Evolutionary conservation across 129 eudicot genomes (phyloP).

Genomic region (Lactuca sativa): DNA sequence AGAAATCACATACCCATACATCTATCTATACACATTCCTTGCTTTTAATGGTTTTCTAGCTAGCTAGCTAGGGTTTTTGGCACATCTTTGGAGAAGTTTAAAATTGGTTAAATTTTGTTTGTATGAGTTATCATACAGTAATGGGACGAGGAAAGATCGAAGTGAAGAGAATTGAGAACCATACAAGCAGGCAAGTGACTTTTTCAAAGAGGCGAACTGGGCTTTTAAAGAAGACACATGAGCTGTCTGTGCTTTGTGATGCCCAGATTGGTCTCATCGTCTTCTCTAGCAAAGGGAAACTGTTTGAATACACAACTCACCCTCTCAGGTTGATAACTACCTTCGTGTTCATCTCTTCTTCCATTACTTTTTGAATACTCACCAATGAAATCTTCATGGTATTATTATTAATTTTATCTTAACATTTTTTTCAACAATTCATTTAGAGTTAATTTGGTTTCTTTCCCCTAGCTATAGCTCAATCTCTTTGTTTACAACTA

Average conservation of each 20-base stretch:
- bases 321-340: constrained; percentile 33
- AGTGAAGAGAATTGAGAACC: constrained; percentile 55
- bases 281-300: constrained; percentile 50
- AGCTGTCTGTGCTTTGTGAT: constrained; percentile 44
- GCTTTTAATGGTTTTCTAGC: constrained; percentile 2
- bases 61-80: constrained; percentile 16
- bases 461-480: constrained; percentile 12
- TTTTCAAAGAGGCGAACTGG: constrained; percentile 47
- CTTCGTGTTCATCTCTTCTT: neutral
- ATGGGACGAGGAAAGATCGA: constrained; percentile 61
- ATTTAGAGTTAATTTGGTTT: constrained; percentile 4
- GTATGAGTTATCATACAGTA: constrained; percentile 5
- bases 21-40: neutral
- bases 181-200: constrained; percentile 57
- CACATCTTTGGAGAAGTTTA: constrained; percentile 1
- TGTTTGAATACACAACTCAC: constrained; percentile 43
- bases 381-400: constrained; percentile 1
- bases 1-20: constrained; percentile 2
- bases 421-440: neutral
- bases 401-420: neutral
- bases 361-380: neutral
- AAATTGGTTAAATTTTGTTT: neutral
- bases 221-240: constrained; percentile 45
- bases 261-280: constrained; percentile 49
- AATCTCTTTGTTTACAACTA: neutral